Base-by-base conservation (phyloP, 495 filamentous ascomycete species). In the Hyphodiscus hymeniophilus region DNA sequence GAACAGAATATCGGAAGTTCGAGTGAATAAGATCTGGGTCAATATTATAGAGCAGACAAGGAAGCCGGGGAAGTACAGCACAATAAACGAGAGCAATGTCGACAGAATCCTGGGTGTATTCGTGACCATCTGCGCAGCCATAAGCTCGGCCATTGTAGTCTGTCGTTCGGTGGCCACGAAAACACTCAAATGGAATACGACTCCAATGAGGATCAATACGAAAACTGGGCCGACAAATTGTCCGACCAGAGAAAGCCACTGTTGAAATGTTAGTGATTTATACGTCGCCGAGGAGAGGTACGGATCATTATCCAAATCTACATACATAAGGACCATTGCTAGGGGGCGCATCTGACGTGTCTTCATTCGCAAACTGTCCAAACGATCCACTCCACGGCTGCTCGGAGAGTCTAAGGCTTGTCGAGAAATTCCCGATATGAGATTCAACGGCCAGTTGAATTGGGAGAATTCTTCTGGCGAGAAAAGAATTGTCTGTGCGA, bases 41-140 rank as follows among this genome's bases (percentile, higher is more conserved):
- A 72, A 43, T 17, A 73, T 64, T 34, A 64, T 56, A 7, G 54
- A 64, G 47, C 61, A 64, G 43, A 68, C 58, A 20, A 72, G 57
- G 55, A 68, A 68, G 22, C 65, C 62, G 1, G 70, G 70, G 13
- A 73, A 55, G 47, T 73, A 72, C 10, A 73, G 55, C n/a, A 64
- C 59, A 26, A 65, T 61, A 55, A 72, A 73, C 8, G 67, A 60
- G 5, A 67, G 16, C 2, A 53, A 18, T 3, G 46, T 57, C 5
- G 55, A 53, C 13, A 57, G 11, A 10, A 57, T 51, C 22, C 50
- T 31, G 11, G 50, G 55, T 3, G 50, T 51, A n/a, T 40, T 22
- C 16, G 55, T 54, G 17, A 57, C 50, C 34, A 40, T 53, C 36
- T 57, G 55, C 1, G 50, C 50, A 10, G 46, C 41, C 55, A 57